Evolutionary conservation across 108 stramenopile species (phyloP).

Genomic region (Epipyxis sp.): DNA sequence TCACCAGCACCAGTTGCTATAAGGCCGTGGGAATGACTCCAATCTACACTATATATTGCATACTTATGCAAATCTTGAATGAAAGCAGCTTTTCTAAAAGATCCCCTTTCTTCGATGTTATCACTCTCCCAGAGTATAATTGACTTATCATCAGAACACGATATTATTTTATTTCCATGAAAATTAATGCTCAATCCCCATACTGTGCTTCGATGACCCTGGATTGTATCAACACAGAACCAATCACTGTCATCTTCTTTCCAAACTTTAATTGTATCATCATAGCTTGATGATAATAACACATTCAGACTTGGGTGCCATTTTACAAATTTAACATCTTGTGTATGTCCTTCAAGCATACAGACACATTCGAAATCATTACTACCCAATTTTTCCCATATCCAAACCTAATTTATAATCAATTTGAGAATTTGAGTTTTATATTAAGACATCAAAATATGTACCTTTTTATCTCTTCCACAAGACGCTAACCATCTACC

Average conservation of each 20-base stretch:
- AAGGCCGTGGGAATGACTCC: constrained; percentile 61
- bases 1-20: constrained; percentile 80
- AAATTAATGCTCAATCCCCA: constrained; percentile 78
- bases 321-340: constrained; percentile 83
- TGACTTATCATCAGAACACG: constrained; percentile 45
- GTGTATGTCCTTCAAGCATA: constrained; percentile 88
- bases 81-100: constrained; percentile 40
- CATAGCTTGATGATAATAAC: constrained; percentile 76
- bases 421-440: too few species aligned
- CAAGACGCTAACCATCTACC: constrained; percentile 86
- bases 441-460: too few species aligned
- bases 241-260: constrained; percentile 89
- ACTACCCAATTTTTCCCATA: constrained; percentile 82
- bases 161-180: constrained; percentile 39
- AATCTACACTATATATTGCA: constrained; percentile 69
- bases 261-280: constrained; percentile 87
- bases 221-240: constrained; percentile 75
- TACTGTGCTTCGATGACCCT: constrained; percentile 69
- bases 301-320: constrained; percentile 84
- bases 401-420: too few species aligned
- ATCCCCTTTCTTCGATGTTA: too few species aligned
- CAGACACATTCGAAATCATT: constrained; percentile 82
- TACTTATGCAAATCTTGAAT: constrained; percentile 64
- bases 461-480: constrained; percentile 91
- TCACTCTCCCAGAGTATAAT: constrained; percentile 47